Base-by-base conservation (phyloP, 2,329 filamentous ascomycete species). In the Aspergillus jensenii region DNA sequence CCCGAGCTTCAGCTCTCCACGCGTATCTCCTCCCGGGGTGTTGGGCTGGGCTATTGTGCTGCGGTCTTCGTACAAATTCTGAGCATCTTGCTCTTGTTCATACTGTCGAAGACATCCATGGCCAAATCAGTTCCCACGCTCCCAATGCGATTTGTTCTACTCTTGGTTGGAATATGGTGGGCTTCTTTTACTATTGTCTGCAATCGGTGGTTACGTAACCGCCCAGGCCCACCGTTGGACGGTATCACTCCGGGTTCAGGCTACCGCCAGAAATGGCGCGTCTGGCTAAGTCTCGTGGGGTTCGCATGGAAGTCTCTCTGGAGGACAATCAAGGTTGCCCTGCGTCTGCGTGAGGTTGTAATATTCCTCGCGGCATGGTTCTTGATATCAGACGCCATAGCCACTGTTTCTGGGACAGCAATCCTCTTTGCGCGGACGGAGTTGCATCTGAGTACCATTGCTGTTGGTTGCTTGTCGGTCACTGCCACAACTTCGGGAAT, bases 361-460 rank as follows among this genome's bases (percentile, higher is more conserved):
- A 81, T 96, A 0, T 96, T 96, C 64, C 82, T 97, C 0, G 84
- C 83, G 2, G 91, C 90, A 1, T 97, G 93, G 93, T 96, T 97
- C 72, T 81, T 97, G 40, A 82, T 97, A 1, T 95, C 90, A 0
- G 93, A 97, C 68, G 91, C 90, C 33, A 90, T 96, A 60, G 93
- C 93, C 4, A 97, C 93, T 0, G 93, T 95, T 0, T 93, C 90
- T 3, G 92, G 90, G 3, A 96, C 93, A 0, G 93, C 93, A 1
- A 91, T 97, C 40, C 81, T 97, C 2, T 97, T 96, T 70, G 93
- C 92, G 40, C 96, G 96, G 73, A 96, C 92, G 0, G 87, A 91
- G 62, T 80, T 97, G 6, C 85, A 89, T 62, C 93, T 97, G 90
- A 84, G 87, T 57, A 88, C 91, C 0, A 90, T 90, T 72, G 87